Evolutionary conservation across 2,329 filamentous ascomycete genomes (phyloP).

Genomic region (Colletotrichum neosansevieriae): DNA sequence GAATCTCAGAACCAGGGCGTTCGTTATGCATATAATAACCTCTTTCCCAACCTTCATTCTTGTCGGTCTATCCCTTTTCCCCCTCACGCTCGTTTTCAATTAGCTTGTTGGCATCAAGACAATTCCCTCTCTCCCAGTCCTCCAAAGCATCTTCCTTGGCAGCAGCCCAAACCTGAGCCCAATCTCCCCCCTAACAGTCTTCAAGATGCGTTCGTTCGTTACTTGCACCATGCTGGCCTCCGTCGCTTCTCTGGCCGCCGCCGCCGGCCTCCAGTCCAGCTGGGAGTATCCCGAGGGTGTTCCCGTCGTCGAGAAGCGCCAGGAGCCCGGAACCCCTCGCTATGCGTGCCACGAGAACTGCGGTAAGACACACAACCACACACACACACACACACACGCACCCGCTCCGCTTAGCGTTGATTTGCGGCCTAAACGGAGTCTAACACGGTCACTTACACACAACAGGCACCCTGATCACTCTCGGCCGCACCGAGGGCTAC

Average conservation of each 20-base stretch:
- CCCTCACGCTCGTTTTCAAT: conserved; percentile 31
- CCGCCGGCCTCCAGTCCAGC: conserved; percentile 16
- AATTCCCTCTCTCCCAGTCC: conserved; percentile 21
- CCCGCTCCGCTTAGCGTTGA: background rate
- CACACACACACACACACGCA: too few species aligned
- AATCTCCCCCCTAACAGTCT: conserved; percentile 1
- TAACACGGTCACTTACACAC: background rate
- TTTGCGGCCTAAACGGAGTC: background rate
- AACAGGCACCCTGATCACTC: conserved; percentile 47
- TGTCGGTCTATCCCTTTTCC: background rate
- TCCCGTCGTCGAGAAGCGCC: conserved; percentile 51
- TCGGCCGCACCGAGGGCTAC: conserved; percentile 49
- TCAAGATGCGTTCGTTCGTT: conserved; percentile 39
- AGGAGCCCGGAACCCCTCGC: conserved; percentile 57
- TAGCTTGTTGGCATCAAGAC: conserved; percentile 33
- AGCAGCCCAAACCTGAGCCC: background rate
- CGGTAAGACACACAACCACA: conserved; percentile 48
- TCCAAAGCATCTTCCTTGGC: conserved; percentile 20
- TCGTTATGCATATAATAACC: conserved; percentile 30
- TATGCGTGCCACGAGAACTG: conserved; percentile 62
- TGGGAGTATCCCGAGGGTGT: conserved; percentile 36
- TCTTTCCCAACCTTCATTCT: conserved; percentile 2
- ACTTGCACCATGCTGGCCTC: conserved; percentile 36
- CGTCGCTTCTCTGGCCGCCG: conserved; percentile 30
- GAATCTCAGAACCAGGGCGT: background rate